Base-by-base conservation (phyloP, 225 moss, liverwort and hornwort genomes). In the Sphagnum contortum region DNA sequence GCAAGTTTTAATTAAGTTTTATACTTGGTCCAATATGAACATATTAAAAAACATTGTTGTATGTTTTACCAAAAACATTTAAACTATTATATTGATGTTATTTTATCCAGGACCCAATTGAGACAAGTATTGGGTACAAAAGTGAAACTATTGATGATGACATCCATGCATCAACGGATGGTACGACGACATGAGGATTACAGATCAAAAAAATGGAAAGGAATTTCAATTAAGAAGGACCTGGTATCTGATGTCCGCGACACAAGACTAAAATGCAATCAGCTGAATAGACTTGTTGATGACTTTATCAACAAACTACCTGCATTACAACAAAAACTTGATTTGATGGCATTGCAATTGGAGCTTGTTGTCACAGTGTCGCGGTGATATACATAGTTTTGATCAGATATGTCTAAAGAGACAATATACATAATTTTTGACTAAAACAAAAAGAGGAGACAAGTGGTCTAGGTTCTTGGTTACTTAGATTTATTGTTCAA, bases 101-200 rank as follows among this genome's bases (percentile, higher is more conserved):
- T 29, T 6, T 5, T 9, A 0, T 66, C 3, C 5, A 96, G 96
- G 49, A 11, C 70, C 13, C 74, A n/a, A 57, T 63, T 96, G 13
- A 81, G 61, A 44, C 70, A 74, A 13, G 70, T 64, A 44, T 60
- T 57, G 0, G 73, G 78, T 68, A 68, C 64, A 57, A 85, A 79
- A 63, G 72, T 80, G 29, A 71, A 55, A 45, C 76, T 79, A 60
- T 81, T 96, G 72, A 49, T 96, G 70, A 77, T 85, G 0, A 96
- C 96, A 3, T 70, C 90, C 5, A 78, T 90, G 69, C 86, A 88
- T 11, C 96, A 96, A 69, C 81, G 88, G 5, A 65, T 90, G 75
- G 87, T 54, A 7, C 88, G 65, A 5, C 79, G 85, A 46, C 73
- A 90, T 54, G 92, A 96, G n/a, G 81, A 83, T 56, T 74, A 77